These are phyloP conservation scores for Sphaerulina populicola DNA, from an alignment of 2,329 filamentous ascomycete genomes.

Conservation along the genomic window DNA sequence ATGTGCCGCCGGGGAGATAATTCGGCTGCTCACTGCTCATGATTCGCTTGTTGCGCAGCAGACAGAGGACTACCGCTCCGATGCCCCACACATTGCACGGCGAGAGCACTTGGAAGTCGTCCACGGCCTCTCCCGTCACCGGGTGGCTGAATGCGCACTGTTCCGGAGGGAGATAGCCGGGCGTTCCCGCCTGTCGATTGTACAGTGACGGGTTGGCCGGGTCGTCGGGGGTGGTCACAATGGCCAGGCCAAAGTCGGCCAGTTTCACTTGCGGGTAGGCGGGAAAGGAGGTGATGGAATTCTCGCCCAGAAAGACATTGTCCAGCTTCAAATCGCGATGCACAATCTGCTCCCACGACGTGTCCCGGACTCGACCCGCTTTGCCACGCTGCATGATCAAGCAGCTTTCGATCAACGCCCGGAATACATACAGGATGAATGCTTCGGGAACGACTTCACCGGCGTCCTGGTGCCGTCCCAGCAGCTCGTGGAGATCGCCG, in stretches of 20 bases:
- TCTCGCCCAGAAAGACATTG: conserved; percentile 19
- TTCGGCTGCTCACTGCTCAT: not conserved
- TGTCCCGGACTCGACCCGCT: not conserved
- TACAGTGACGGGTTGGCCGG: conserved; percentile 12
- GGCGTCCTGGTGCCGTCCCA: not conserved
- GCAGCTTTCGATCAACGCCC: conserved; percentile 8
- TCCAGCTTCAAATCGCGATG: conserved; percentile 21
- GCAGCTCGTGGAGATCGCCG: conserved; percentile 4
- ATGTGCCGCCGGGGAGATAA: conserved; percentile 2
- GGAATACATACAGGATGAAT: conserved; percentile 11
- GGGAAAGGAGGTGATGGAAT: not conserved
- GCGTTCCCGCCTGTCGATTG: conserved; percentile 5
- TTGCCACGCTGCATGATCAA: conserved; percentile 9
- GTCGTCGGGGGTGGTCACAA: conserved; percentile 12
- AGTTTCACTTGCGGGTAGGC: conserved; percentile 12
- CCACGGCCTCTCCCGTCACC: conserved; percentile 5
- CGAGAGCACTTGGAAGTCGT: conserved; percentile 14
- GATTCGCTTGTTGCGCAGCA: not conserved
- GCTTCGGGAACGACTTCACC: not conserved
- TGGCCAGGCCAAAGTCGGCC: conserved; percentile 17
- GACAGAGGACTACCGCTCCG: conserved; percentile 8
- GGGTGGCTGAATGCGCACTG: conserved; percentile 5
- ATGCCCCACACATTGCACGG: conserved; percentile 17
- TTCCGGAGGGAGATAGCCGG: conserved; percentile 15
- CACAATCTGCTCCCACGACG: conserved; percentile 11